Evolutionary conservation across 129 eudicot species (phyloP), one percentile per base, ranked within the genome.

Genomic region (Flaveria robusta): DNA sequence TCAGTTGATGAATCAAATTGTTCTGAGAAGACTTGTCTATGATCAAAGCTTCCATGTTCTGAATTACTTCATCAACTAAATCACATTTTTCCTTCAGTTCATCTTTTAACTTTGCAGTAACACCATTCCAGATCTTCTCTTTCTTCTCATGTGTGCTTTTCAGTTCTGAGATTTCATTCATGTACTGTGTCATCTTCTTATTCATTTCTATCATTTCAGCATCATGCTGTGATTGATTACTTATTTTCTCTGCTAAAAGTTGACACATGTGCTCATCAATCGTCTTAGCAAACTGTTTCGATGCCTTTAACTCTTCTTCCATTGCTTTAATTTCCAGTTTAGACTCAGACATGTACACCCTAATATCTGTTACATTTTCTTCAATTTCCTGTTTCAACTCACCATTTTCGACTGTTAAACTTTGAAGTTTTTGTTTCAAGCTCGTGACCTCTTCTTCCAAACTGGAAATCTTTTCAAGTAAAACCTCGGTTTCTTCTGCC

Each of bases 391-490:
- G 72, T 86, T 81, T 82, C 87, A 90, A 58, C 72, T 80, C 81
- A 11, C 80, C 62, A 74, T 88, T 82, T 69, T 90, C 93, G 5
- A 84, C 86, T 78, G 71, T 78, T 16, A 86, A 86, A 63, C 20
- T 42, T 56, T 60, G 76, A 72, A 90, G 73, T 74, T 83, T 84
- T 77, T 74, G 68, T 37, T 82, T 83, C 18, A 86, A 63, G 73
- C 43, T 31, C 50, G 23, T 74, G 27, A 88, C 58, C 49, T 88
- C 85, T 67, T 77, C 80, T 47, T 83, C 90, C 77, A 79, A 82
- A 34, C 50, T 75, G 18, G 86, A 39, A 60, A 83, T 73, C 81
- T 66, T 80, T 68, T 69, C 76, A 63, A 83, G 69, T 42, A 85
- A 62, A 83, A 74, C 52, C 52, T 47, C n/a, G 13, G 47, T 43